Evolutionary conservation across 208 protist species (phyloP), one percentile per base, ranked within the genome.

Genomic region (Leishmania arabica): DNA sequence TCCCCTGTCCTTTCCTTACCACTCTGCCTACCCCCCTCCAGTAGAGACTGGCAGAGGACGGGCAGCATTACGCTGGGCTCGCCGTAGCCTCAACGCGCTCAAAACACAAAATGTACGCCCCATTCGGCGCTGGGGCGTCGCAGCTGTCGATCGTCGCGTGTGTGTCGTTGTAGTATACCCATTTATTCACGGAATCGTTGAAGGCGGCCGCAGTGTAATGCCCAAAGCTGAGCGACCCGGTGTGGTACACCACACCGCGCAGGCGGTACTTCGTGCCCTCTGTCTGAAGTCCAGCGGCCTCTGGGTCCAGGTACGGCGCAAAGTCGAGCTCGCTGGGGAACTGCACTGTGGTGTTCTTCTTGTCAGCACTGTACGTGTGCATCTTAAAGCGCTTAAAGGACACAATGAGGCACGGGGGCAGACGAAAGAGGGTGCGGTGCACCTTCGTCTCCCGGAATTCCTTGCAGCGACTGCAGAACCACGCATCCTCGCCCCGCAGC

Each of bases 301-400:
- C 88, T 66, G 75, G 54, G 76, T 95, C 94, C 21, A 97, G 69
- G 79, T 91, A 95, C 19, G 87, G 87, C 0, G 72, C 76, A 17
- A 95, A 78, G 86, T 97, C 92, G 21, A 95, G 74, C 31, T 86
- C 54, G 24, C 69, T 56, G 9, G 90, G 86, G 60, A 97, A 95
- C 31, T 83, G 81, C 21, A 97, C 90, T 27, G 78, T 65, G 2
- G 92, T 90, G 79, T 89, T 90, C 81, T 94, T 95, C 84, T 97
- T 97, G 66, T 90, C 82, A 17, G 86, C 84, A 40, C 83, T 87
- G 72, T 91, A 88, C 8, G 81, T 82, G 78, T 93, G 80, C 82
- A 92, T 86, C 74, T 93, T 93, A 77, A 97, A 97, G 40, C 92
- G 90, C 72, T 95, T 94, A 64, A 97, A 88, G 40, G 86, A 92